Evolutionary conservation across 306 rosid species (phyloP).

Genomic region (Pterocarpus macrocarpus): DNA sequence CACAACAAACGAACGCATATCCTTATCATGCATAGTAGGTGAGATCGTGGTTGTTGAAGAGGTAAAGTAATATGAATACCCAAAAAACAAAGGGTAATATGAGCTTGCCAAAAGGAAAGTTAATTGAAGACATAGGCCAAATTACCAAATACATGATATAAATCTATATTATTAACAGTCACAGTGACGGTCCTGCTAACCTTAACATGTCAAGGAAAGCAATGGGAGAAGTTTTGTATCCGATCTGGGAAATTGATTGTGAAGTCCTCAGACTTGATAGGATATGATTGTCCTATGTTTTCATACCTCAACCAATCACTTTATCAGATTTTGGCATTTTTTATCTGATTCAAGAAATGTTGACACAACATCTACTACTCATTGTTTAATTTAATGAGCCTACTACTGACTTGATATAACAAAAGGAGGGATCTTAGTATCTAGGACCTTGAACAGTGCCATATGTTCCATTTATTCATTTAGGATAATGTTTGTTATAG

Average conservation of each 20-base stretch:
- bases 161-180: background rate
- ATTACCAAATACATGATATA: constrained; percentile 28
- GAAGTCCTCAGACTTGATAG: constrained; percentile 19
- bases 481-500: constrained; percentile 24
- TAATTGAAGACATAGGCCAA: constrained; percentile 14
- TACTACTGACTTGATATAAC: background rate
- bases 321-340: constrained; percentile 18
- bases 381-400: constrained; percentile 21
- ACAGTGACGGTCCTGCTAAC: no score
- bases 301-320: constrained; percentile 15
- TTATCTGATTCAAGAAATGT: constrained; percentile 34
- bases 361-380: constrained; percentile 37
- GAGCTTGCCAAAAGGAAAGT: background rate
- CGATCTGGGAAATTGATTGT: constrained; percentile 16
- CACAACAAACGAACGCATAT: background rate
- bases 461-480: constrained; percentile 8
- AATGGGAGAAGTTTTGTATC: background rate
- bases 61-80: constrained; percentile 46
- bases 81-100: no score
- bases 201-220: background rate
- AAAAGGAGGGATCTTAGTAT: background rate
- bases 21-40: constrained; percentile 61
- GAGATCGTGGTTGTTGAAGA: constrained; percentile 68
- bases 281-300: background rate
- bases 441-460: constrained; percentile 12